Evolutionary conservation across 768 basidiomycete genomes (phyloP).

Genomic region (Clavulina sp.): DNA sequence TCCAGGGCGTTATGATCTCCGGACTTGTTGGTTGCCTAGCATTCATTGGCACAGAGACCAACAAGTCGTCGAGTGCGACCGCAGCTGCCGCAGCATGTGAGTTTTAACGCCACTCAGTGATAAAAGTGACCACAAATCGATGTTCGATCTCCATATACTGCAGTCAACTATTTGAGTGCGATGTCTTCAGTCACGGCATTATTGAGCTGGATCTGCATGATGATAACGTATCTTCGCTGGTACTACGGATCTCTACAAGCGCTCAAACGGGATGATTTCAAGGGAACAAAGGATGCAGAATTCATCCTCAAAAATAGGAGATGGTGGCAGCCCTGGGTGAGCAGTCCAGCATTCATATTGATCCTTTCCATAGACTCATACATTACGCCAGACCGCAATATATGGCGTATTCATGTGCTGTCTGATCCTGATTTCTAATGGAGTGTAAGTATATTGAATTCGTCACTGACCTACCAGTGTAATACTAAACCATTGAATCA

Average conservation of each 20-base stretch:
- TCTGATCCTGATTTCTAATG: not conserved
- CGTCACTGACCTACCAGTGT: no score
- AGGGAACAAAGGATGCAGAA: not conserved
- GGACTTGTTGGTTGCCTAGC: not conserved
- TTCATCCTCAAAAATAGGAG: not conserved
- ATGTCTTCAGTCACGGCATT: not conserved
- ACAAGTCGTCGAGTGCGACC: not conserved
- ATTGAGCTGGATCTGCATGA: not conserved
- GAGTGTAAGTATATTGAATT: no score
- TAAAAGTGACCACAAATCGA: not conserved
- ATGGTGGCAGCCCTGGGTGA: not conserved
- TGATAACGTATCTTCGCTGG: not conserved
- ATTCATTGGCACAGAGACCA: not conserved
- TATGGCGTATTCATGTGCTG: not conserved
- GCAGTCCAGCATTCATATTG: not conserved
- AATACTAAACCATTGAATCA: no score
- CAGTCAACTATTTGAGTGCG: not conserved
- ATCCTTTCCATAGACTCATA: not conserved
- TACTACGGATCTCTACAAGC: not conserved
- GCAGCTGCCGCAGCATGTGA: not conserved
- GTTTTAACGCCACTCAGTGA: no score
- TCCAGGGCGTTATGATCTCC: not conserved
- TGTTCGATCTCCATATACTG: not conserved
- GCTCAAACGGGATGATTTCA: no score
- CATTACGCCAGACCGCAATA: not conserved